phyloP scores from a whole-genome alignment of 768 basidiomycete genomes.

The Grammothele lineata region DNA sequence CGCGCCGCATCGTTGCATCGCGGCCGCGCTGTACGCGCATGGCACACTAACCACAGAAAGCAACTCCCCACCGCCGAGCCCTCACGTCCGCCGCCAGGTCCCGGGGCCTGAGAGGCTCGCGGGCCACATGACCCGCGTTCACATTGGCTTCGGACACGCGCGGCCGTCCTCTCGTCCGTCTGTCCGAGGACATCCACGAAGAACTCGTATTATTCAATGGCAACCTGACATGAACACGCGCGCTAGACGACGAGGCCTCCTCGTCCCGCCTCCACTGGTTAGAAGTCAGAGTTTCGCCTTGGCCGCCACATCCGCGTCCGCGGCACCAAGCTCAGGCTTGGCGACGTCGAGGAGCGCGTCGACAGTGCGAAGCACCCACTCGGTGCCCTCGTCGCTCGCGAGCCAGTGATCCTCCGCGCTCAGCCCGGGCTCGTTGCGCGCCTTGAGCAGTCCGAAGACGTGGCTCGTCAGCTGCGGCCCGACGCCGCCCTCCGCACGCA shows the following conservation, averaged over 20 bases:
- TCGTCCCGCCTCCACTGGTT: too few species aligned
- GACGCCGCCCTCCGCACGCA: constrained; percentile 81
- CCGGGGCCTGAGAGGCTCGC: too few species aligned
- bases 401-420: constrained; percentile 77
- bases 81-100: too few species aligned
- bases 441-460: constrained; percentile 87
- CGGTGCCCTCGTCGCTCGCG: constrained; percentile 79
- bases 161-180: too few species aligned
- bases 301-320: constrained; percentile 32
- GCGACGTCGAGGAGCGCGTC: constrained; percentile 79
- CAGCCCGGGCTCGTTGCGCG: constrained; percentile 54
- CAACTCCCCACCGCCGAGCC: not conserved
- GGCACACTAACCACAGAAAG: not conserved
- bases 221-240: too few species aligned
- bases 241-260: too few species aligned
- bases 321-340: constrained; percentile 37
- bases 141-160: too few species aligned
- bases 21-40: not conserved
- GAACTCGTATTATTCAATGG: too few species aligned
- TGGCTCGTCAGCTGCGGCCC: constrained; percentile 87
- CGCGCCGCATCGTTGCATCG: too few species aligned
- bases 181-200: too few species aligned
- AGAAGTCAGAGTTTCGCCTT: constrained; percentile 51
- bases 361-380: constrained; percentile 83
- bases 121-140: too few species aligned